Base-by-base conservation (phyloP, 1,284 basidiomycete genomes). In the Laetiporus sulphureus region DNA sequence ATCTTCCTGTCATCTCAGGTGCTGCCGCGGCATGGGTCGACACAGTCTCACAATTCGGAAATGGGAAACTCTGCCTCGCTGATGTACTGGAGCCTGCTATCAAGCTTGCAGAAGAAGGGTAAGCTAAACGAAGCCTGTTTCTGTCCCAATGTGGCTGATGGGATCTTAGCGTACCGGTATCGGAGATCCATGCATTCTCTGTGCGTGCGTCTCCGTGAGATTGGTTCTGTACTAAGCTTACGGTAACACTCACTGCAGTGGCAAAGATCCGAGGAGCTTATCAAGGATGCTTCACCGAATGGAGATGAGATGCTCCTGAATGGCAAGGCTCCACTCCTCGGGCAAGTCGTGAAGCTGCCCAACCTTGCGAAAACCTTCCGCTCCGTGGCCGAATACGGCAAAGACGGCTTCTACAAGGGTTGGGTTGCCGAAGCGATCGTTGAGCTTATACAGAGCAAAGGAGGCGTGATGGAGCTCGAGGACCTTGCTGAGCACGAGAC, bases 21-120 rank as follows among this genome's bases (percentile, higher is more conserved):
- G 87, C 90, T 15, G 88, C 93, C 1, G 90, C 91, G 16, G 90
- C 91, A 10, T 98, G 94, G 93, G 72, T 88, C 23, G 95, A 96
- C 61, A 89, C 91, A 0, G 73, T 96, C 35, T 77, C 86, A 43
- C 68, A 72, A 39, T 80, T 96, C 42, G 95, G 95, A 10, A 88
- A 79, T 48, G 86, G 90, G n/a, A 85, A 79, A 41, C 57, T 97
- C 1, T 75, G 73, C 4, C 63, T 94, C 39, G 73, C 73, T 3
- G 85, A 97, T n/a, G 73, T 94, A n/a, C 71, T 98, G 25, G 85
- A 70, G 15, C 95, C 95, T 32, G 89, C 88, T 0, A 92, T 91
- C 45, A 69, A 80, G 25, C 67, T 95, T 39, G 91, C 91, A 6
- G 84, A 91, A 59, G 83, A 91, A 64, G 91, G 91, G 86, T 86